phyloP scores from a whole-genome alignment of 2,329 filamentous ascomycete genomes.

The Verticillium dahliae region DNA sequence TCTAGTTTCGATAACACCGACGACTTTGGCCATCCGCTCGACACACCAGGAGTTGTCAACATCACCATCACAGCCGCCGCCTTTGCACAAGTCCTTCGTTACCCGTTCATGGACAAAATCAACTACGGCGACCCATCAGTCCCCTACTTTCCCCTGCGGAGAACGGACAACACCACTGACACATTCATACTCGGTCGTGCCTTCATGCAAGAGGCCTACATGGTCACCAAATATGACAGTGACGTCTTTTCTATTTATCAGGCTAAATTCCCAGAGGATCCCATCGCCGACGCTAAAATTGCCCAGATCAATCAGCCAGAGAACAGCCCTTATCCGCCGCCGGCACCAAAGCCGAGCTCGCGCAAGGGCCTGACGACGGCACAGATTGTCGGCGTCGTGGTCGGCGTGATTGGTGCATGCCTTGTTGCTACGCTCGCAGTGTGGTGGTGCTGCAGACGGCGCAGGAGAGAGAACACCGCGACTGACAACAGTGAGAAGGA shows the following conservation, averaged over 20 bases:
- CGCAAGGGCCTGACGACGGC: conserved; percentile 26
- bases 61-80: conserved; percentile 46
- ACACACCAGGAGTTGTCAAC: conserved; percentile 46
- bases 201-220: conserved; percentile 64
- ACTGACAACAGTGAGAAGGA: conserved; percentile 27
- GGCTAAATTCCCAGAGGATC: conserved; percentile 42
- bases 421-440: conserved; percentile 18
- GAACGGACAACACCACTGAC: conserved; percentile 39
- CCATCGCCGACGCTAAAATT: conserved; percentile 31
- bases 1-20: conserved; percentile 49
- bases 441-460: conserved; percentile 26
- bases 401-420: conserved; percentile 30
- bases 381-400: conserved; percentile 38
- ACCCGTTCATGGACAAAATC: conserved; percentile 39
- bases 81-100: conserved; percentile 42
- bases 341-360: conserved; percentile 13
- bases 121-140: conserved; percentile 35
- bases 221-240: conserved; percentile 50
- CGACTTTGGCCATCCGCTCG: conserved; percentile 41
- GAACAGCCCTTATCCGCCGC: conserved; percentile 40
- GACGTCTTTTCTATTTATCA: conserved; percentile 48
- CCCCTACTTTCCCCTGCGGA: conserved; percentile 61
- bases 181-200: conserved; percentile 56
- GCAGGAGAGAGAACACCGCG: conserved; percentile 17
- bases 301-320: conserved; percentile 32